Base-by-base conservation (phyloP, 2,329 filamentous ascomycete genomes). In the Colletotrichum tofieldiae region DNA sequence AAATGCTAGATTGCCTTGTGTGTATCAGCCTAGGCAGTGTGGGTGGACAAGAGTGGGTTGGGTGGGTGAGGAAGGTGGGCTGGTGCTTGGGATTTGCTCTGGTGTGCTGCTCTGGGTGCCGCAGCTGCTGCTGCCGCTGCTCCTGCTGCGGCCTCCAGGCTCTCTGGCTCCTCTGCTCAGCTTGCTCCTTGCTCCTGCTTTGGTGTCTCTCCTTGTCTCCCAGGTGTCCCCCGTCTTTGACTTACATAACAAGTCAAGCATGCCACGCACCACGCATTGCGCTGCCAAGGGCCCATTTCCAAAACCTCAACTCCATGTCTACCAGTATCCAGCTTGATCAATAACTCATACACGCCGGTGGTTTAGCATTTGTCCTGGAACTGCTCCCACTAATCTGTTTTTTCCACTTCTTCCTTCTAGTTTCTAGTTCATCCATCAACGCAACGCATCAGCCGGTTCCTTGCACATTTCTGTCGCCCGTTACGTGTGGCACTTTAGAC, bases 201-300 rank as follows among this genome's bases (percentile, higher is more conserved):
- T 35, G 55, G 26, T 58, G 35, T 63, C 29, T 67, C 70, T 71
- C 56, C 41, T 72, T 59, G 66, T 73, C 59, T 73, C 55, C 71
- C 35, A 73, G 67, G 71, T 55, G 61, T 45, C 58, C 67, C 71
- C 71, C 67, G 67, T 71, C 55, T 58, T 65, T 58, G 56, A 70
- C 71, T 73, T 73, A 73, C 71, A 73, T 73, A 73, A 73, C 71
- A 73, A 73, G 61, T 73, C 66, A 54, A 67, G 71, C 71, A 73
- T 73, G 67, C 71, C 71, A 73, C 70, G 55, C 70, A 72, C 71
- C 67, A 70, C 55, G 71, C 61, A 71, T 62, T 71, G 67, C 41
- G 49, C 71, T 68, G 67, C 65, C 58, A 66, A 66, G 61, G 56
- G 66, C 55, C 66, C 61, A 55, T 70, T 32, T 67, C 39, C 67